phyloP scores from a whole-genome alignment of 78 protist species.

The Anaeramoeba ignava region DNA sequence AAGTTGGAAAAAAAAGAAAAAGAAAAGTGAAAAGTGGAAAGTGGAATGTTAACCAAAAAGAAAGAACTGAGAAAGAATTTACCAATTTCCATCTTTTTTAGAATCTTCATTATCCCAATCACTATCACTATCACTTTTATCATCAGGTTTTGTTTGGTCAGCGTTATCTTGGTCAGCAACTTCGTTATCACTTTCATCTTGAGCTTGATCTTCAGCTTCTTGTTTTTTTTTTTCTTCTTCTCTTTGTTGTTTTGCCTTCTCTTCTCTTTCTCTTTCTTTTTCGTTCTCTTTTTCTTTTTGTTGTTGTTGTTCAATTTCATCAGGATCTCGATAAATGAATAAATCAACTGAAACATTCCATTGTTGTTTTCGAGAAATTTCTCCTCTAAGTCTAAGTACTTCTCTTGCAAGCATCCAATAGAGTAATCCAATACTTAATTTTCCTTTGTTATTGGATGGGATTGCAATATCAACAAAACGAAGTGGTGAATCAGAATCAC shows the following conservation, averaged over 20 bases:
- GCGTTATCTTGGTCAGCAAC: constrained; percentile 5
- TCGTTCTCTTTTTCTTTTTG: too few species aligned
- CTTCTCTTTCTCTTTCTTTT: too few species aligned
- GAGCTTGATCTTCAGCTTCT: constrained; percentile 18
- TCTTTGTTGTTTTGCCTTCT: too few species aligned
- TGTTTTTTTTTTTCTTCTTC: too few species aligned
- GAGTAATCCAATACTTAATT: constrained; percentile 80
- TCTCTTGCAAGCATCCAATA: constrained; percentile 99
- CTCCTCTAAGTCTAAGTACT: constrained; percentile 89
- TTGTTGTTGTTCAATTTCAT: constrained; percentile 59
- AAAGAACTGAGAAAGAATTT: too few species aligned
- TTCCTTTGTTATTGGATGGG: constrained; percentile 97
- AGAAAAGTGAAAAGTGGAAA: too few species aligned
- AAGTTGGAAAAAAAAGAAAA: too few species aligned
- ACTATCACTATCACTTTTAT: too few species aligned
- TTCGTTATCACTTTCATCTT: constrained; percentile 21
- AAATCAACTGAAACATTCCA: constrained; percentile 94
- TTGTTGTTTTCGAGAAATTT: constrained; percentile 62
- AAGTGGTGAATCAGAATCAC: constrained; percentile 86
- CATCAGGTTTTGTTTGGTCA: too few species aligned
- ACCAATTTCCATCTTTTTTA: too few species aligned
- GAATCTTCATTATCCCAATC: too few species aligned
- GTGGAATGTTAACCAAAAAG: too few species aligned
- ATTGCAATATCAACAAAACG: constrained; percentile 80
- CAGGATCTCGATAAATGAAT: constrained; percentile 86